Evolutionary conservation across 495 filamentous ascomycete species (phyloP).

Genomic region (Friedmanniomyces simplex): DNA sequence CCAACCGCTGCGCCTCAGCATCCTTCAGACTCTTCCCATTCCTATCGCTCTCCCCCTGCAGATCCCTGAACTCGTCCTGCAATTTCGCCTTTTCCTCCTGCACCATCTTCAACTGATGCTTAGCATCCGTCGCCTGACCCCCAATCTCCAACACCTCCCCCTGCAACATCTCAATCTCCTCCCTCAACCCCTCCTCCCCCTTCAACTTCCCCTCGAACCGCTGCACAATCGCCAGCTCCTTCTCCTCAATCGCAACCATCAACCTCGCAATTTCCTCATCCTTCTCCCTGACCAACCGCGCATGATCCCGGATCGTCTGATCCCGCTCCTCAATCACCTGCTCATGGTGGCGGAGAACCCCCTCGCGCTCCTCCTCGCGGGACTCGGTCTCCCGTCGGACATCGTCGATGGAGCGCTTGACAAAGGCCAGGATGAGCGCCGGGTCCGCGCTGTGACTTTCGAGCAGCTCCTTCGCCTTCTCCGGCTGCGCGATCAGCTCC

Average conservation of each 20-base stretch:
- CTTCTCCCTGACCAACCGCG: conserved; percentile 14
- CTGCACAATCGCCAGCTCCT: conserved; percentile 55
- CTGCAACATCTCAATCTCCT: conserved; percentile 75
- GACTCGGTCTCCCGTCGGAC: neutral
- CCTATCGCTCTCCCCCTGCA: conserved; percentile 33
- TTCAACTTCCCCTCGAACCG: conserved; percentile 54
- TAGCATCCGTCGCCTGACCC: conserved; percentile 71
- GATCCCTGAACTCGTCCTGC: conserved; percentile 9
- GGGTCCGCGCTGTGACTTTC: neutral
- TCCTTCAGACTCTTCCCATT: conserved; percentile 29
- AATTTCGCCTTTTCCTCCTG: conserved; percentile 42
- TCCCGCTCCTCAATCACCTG: conserved; percentile 6
- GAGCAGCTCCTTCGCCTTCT: conserved; percentile 5
- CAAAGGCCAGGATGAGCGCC: neutral
- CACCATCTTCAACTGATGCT: conserved; percentile 64
- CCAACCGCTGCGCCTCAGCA: conserved; percentile 1
- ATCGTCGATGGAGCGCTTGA: neutral
- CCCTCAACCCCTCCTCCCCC: conserved; percentile 66
- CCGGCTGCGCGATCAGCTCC: conserved; percentile 4
- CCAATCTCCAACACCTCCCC: conserved; percentile 69
- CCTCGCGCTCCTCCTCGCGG: neutral
- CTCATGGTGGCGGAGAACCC: conserved; percentile 10
- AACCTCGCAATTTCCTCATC: conserved; percentile 34
- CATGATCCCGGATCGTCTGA: conserved; percentile 3
- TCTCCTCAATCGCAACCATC: conserved; percentile 54